Percentiles rank a stretch among this genome's conserved stretches.
These are phyloP conservation scores for Debaryomyces psychrophilus DNA, from an alignment of 1,139 yeast species.

Conservation along the genomic window DNA sequence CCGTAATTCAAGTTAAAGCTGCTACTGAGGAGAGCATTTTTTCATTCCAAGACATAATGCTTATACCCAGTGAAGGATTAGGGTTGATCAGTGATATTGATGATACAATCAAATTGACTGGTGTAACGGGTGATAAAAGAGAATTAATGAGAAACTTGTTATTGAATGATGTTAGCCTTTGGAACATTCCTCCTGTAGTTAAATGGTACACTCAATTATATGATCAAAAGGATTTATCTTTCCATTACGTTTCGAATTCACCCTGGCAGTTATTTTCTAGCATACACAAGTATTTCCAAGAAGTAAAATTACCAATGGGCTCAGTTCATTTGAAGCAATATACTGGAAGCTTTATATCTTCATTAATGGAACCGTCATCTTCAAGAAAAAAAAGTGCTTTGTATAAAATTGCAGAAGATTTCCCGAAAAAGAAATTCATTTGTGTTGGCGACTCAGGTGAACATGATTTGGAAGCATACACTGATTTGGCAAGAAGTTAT, in stretches of 20 bases:
- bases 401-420: conserved; percentile 67
- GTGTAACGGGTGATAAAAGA: conserved; percentile 85
- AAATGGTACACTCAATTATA: conserved; percentile 61
- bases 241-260: conserved; percentile 93
- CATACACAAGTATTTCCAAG: conserved; percentile 59
- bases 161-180: conserved; percentile 60
- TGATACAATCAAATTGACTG: conserved; percentile 89
- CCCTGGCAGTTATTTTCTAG: conserved; percentile 87
- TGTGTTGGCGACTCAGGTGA: conserved; percentile 97
- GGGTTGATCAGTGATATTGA: conserved; percentile 91
- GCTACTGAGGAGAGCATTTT: conserved; percentile 48
- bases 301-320: conserved; percentile 66
- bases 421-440: conserved; percentile 75
- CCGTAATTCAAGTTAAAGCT: conserved; percentile 47
- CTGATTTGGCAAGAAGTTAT: conserved; percentile 61
- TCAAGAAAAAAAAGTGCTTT: conserved; percentile 75
- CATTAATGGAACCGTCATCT: conserved; percentile 84
- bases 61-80: conserved; percentile 53
- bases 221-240: conserved; percentile 48
- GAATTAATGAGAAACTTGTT: conserved; percentile 79
- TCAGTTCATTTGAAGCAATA: conserved; percentile 88
- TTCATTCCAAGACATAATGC: conserved; percentile 46
- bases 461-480: conserved; percentile 89
- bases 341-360: conserved; percentile 74
- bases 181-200: conserved; percentile 75